Evolutionary conservation across 257 asterid genomes (phyloP).

Genomic region (Solanum neorickii): DNA sequence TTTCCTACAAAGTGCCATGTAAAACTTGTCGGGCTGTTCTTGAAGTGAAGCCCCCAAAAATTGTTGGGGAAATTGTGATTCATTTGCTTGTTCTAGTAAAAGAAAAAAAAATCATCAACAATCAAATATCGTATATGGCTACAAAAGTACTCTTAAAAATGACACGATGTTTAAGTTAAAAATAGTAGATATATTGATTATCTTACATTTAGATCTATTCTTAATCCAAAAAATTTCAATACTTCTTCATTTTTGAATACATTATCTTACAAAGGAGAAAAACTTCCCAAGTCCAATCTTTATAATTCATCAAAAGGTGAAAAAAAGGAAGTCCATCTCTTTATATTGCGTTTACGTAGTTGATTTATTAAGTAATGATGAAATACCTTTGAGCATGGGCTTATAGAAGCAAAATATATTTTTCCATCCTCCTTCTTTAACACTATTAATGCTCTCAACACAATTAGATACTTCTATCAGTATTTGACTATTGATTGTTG

Average conservation of each 20-base stretch:
- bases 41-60: slow-evolving; percentile 79
- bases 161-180: no score
- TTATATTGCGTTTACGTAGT: no score
- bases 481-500: no score
- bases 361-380: no score
- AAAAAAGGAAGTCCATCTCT: not conserved
- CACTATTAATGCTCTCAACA: no score
- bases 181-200: no score
- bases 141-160: no score
- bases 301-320: not conserved
- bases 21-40: slow-evolving; percentile 75
- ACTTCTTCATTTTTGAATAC: not conserved
- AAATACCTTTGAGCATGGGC: no score
- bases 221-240: not conserved
- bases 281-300: not conserved
- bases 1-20: slow-evolving; percentile 68
- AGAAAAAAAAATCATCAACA: not conserved
- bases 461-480: no score
- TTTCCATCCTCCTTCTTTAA: no score
- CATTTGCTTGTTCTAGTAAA: slow-evolving; percentile 38
- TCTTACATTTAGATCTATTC: not conserved
- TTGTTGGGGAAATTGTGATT: slow-evolving; percentile 63
- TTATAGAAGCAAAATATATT: no score
- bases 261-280: not conserved
- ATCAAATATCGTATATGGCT: no score